Percentiles rank a stretch among this genome's conserved stretches.
phyloP scores from a whole-genome alignment of 2,329 filamentous ascomycete species.

The Colletotrichum tabaci region DNA sequence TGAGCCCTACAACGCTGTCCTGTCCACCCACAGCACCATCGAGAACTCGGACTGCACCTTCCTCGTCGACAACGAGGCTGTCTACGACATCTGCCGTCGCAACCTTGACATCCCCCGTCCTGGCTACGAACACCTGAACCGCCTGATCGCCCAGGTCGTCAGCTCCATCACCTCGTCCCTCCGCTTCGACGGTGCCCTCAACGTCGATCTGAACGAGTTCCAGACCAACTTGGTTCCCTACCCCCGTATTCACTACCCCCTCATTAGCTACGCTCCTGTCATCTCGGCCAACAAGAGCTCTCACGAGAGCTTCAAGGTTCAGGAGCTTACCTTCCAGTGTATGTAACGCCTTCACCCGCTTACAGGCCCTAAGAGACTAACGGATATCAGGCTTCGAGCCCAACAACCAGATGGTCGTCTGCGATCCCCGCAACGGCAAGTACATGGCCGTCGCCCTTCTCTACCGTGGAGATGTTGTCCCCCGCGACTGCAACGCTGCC shows the following conservation, averaged over 20 bases:
- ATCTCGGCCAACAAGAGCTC: constrained; percentile 82
- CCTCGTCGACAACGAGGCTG: constrained; percentile 81
- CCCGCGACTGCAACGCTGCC: constrained; percentile 78
- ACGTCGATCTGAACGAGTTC: constrained; percentile 84
- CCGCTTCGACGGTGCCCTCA: constrained; percentile 80
- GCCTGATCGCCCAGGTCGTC: constrained; percentile 81
- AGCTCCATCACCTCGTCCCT: constrained; percentile 82
- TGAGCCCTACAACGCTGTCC: constrained; percentile 81
- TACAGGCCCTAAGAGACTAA: constrained; percentile 45
- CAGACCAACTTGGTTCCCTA: constrained; percentile 83
- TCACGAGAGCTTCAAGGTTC: constrained; percentile 90
- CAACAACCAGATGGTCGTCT: constrained; percentile 85
- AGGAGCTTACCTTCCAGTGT: constrained; percentile 83
- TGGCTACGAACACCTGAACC: constrained; percentile 80
- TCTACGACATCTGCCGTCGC: constrained; percentile 82
- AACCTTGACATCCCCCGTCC: constrained; percentile 80
- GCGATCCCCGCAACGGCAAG: constrained; percentile 81
- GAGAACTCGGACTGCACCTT: constrained; percentile 87
- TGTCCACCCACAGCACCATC: constrained; percentile 82
- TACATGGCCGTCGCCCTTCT: constrained; percentile 83
- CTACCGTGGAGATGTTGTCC: constrained; percentile 80
- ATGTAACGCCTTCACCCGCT: constrained; percentile 51
- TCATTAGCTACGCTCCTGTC: constrained; percentile 81
- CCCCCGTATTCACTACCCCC: constrained; percentile 81
- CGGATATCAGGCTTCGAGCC: constrained; percentile 75